phyloP scores from a whole-genome alignment of 768 basidiomycete species.

The Lanmaoa pseudosensibilis region DNA sequence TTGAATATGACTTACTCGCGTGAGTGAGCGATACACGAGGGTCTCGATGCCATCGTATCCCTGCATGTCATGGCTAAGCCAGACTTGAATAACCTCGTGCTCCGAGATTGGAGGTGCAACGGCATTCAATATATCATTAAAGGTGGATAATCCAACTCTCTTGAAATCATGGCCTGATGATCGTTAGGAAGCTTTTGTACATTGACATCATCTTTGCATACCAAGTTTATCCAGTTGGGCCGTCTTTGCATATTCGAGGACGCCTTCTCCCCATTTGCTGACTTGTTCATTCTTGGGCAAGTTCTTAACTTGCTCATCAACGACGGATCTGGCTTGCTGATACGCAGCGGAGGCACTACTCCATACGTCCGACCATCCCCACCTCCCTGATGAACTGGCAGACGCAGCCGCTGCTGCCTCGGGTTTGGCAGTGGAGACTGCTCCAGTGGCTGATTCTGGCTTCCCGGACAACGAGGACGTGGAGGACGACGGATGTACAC shows the following conservation, averaged over 20 bases:
- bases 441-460: constrained; percentile 31
- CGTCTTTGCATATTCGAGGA: constrained; percentile 83
- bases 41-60: constrained; percentile 95
- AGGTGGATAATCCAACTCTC: constrained; percentile 80
- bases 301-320: constrained; percentile 92
- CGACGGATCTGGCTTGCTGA: constrained; percentile 82
- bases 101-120: constrained; percentile 98
- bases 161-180: constrained; percentile 83
- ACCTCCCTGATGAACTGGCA: constrained; percentile 38
- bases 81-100: constrained; percentile 96
- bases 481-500: constrained; percentile 44
- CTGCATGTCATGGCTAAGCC: constrained; percentile 94
- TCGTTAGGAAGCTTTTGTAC: background rate
- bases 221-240: constrained; percentile 90
- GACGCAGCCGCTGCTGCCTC: constrained; percentile 18
- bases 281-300: constrained; percentile 85
- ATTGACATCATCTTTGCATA: constrained; percentile 41
- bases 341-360: constrained; percentile 80
- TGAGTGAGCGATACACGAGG: constrained; percentile 85
- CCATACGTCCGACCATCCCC: constrained; percentile 93
- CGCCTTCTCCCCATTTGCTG: constrained; percentile 84
- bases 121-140: constrained; percentile 90
- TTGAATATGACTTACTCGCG: constrained; percentile 56
- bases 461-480: constrained; percentile 42
- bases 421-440: constrained; percentile 18